Base-by-base conservation (phyloP, 2,329 filamentous ascomycete species). In the Fusarium concolor region DNA sequence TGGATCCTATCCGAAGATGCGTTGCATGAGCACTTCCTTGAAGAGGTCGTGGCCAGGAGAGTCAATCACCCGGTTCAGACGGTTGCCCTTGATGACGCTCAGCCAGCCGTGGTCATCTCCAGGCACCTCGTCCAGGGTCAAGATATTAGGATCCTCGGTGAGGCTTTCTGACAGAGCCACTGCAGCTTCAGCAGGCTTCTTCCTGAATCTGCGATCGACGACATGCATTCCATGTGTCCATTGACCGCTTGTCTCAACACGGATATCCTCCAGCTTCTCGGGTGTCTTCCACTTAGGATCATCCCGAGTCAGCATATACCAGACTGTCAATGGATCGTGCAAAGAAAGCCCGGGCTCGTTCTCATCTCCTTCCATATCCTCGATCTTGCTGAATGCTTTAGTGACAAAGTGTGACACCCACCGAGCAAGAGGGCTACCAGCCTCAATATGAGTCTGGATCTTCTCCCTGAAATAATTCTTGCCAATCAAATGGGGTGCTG, bases 191-290 rank as follows among this genome's bases (percentile, higher is more conserved):
- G 80, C 84, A 8, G 83, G 83, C 75, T 88, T 87, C 65, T 81
- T 83, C 54, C 88, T 81, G 37, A 81, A 79, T 43, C 96, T 86
- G 35, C 89, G 85, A 82, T 99, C 96, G 39, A 94, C 83, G 31
- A 98, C 85, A 75, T 94, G 94, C 90, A 96, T 94, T 2, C 96
- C 95, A 57, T 93, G 85, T 44, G 94, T 97, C 96, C 96, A 99
- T 82, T 98, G 96, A 3, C 95, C 96, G 4, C 87, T 82, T 0
- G 94, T 96, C 81, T 99, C 96, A 39, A 99, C 84, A 20, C 96
- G 87, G 56, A 99, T 90, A 77, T 99, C 96, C 78, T 97, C 91
- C 0, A 84, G 88, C 58, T 85, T 82, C 15, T 81, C 78, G 2
- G 86, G 83, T 17, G 82, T 76, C 77, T 84, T 85, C 89, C 89